phyloP scores from a whole-genome alignment of 371 early-diverging fungal genomes.

The Vavraia culicis region DNA sequence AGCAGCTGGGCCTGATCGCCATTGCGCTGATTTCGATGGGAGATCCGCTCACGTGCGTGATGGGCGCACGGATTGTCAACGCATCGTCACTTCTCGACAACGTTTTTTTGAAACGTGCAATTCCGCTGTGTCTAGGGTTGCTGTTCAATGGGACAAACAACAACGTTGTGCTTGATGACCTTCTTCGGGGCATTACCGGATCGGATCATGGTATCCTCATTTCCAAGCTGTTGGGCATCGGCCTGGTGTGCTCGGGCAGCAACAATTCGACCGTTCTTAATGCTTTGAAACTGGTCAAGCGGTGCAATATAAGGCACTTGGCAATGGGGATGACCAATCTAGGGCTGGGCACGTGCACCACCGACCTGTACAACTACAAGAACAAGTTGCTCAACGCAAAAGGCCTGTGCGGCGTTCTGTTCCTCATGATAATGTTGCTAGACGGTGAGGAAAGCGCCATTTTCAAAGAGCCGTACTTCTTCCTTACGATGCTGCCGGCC shows the following conservation, averaged over 20 bases:
- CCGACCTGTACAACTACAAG: slow-evolving; percentile 16
- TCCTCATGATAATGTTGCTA: slow-evolving; percentile 31
- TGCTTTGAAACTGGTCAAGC: slow-evolving; percentile 81
- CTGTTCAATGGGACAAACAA: slow-evolving; percentile 72
- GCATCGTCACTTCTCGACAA: slow-evolving; percentile 34
- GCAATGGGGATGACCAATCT: slow-evolving; percentile 54
- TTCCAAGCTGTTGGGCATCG: slow-evolving; percentile 88
- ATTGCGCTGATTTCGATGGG: slow-evolving; percentile 35
- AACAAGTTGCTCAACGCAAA: slow-evolving; percentile 22
- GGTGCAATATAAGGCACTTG: slow-evolving; percentile 50
- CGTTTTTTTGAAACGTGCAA: slow-evolving; percentile 15
- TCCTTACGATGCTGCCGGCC: slow-evolving; percentile 68
- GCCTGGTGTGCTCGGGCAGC: slow-evolving; percentile 91
- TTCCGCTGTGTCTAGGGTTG: slow-evolving; percentile 17
- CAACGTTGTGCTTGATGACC: slow-evolving; percentile 65
- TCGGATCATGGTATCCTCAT: slow-evolving; percentile 48
- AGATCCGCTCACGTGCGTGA: slow-evolving; percentile 29
- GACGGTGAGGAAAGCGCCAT: slow-evolving; percentile 24
- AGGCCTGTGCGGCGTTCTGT: slow-evolving; percentile 27
- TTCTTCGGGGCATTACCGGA: slow-evolving; percentile 83
- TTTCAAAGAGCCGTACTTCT: slow-evolving; percentile 55
- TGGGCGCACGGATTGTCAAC: slow-evolving; percentile 31
- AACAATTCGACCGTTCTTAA: slow-evolving; percentile 88
- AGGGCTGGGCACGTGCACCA: slow-evolving; percentile 72
- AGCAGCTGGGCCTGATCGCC: slow-evolving; percentile 29